Percentiles rank a stretch among this genome's conserved stretches.
phyloP scores from a whole-genome alignment of 306 rosid species.

The Corylus heterophylla region DNA sequence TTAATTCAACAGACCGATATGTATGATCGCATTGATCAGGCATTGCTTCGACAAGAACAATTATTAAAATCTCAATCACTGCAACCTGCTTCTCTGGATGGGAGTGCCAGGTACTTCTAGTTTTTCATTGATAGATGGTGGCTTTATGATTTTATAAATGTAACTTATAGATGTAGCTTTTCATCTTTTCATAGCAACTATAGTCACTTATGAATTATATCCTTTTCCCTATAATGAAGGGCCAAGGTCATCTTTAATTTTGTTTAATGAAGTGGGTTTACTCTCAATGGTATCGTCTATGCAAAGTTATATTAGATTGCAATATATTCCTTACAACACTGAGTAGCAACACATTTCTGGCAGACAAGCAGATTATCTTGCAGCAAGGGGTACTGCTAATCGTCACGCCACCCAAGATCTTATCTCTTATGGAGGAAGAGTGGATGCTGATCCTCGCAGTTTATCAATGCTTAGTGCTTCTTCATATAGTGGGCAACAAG shows the following conservation, averaged over 20 bases:
- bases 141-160: slow-evolving; percentile 16
- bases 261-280: slow-evolving; percentile 25
- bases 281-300: slow-evolving; percentile 46
- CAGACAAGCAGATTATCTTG: slow-evolving; percentile 98
- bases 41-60: slow-evolving; percentile 91
- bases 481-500: slow-evolving; percentile 78
- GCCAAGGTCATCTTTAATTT: slow-evolving; percentile 26
- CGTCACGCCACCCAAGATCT: slow-evolving; percentile 89
- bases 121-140: slow-evolving; percentile 15
- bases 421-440: slow-evolving; percentile 84
- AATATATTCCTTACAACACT: slow-evolving; percentile 72
- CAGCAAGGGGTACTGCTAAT: slow-evolving; percentile 87
- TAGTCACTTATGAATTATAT: slow-evolving; percentile 23
- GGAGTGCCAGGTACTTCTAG: slow-evolving; percentile 70
- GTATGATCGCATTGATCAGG: slow-evolving; percentile 88
- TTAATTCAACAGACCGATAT: slow-evolving; percentile 57
- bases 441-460: slow-evolving; percentile 82
- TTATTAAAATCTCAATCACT: slow-evolving; percentile 82
- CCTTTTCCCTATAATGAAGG: slow-evolving; percentile 26
- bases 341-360: slow-evolving; percentile 95
- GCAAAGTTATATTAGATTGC: slow-evolving; percentile 57
- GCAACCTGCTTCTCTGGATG: slow-evolving; percentile 82
- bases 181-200: slow-evolving; percentile 21
- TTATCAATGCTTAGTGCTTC: slow-evolving; percentile 74
- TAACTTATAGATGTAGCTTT: not conserved